These are phyloP conservation scores for Pseudocercospora fuligena DNA, from an alignment of 2,329 filamentous ascomycete genomes.

Conservation along the genomic window DNA sequence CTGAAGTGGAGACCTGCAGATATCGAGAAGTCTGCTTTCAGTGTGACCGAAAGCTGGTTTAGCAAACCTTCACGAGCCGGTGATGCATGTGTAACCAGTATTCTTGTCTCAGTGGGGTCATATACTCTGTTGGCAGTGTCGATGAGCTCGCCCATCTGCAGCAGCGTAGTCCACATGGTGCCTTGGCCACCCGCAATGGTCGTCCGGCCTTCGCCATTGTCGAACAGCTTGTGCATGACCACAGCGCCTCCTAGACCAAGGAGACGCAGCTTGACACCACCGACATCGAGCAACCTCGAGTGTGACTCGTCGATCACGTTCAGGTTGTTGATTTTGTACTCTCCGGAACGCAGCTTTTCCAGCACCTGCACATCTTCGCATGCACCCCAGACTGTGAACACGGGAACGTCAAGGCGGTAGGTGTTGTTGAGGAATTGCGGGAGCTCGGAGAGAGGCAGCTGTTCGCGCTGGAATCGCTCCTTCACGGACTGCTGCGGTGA, in stretches of 20 bases:
- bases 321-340: conserved; percentile 97
- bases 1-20: conserved; percentile 97
- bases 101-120: conserved; percentile 93
- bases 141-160: conserved; percentile 97
- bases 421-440: conserved; percentile 85
- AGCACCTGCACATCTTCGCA: conserved; percentile 97
- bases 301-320: conserved; percentile 99
- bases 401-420: conserved; percentile 90
- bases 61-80: conserved; percentile 94
- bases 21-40: conserved; percentile 98
- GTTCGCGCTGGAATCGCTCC: conserved; percentile 76
- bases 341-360: conserved; percentile 94
- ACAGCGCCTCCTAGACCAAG: conserved; percentile 93
- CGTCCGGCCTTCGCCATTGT: conserved; percentile 96
- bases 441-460: conserved; percentile 91
- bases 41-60: conserved; percentile 94
- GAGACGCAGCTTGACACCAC: conserved; percentile 92
- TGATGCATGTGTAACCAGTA: conserved; percentile 96
- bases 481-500: conserved; percentile 76
- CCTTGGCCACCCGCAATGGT: conserved; percentile 98
- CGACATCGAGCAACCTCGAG: conserved; percentile 91
- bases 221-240: conserved; percentile 99
- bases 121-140: conserved; percentile 98
- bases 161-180: conserved; percentile 98
- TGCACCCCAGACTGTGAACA: conserved; percentile 98